Percentiles rank a stretch among this genome's conserved stretches.
phyloP scores from a whole-genome alignment of 2,329 filamentous ascomycete species.

The Pseudocercospora macadamiae region DNA sequence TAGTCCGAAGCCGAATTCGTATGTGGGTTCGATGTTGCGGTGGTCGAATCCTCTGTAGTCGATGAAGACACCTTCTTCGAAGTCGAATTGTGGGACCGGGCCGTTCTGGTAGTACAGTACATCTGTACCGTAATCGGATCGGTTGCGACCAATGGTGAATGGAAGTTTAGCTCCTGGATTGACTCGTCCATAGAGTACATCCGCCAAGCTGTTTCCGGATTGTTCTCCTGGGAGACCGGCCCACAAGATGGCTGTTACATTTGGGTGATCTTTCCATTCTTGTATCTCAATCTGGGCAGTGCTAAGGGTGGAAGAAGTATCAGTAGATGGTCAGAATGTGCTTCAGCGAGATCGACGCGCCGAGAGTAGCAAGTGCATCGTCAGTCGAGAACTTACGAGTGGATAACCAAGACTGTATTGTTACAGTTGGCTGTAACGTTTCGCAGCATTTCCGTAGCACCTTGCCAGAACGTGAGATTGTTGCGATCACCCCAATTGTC shows the following conservation, averaged over 20 bases:
- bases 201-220: constrained; percentile 29
- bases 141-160: constrained; percentile 75
- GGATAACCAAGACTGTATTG: constrained; percentile 79
- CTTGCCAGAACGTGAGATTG: constrained; percentile 59
- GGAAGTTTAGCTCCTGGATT: constrained; percentile 27
- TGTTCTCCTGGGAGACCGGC: constrained; percentile 56
- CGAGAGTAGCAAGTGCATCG: too few relatives aligned
- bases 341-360: too few relatives aligned
- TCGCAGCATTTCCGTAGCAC: constrained; percentile 30
- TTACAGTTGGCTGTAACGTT: constrained; percentile 35
- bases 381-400: too few relatives aligned
- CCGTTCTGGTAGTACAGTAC: constrained; percentile 68
- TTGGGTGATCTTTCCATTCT: constrained; percentile 74
- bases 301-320: too few relatives aligned
- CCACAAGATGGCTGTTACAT: constrained; percentile 76
- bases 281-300: constrained; percentile 83
- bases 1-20: constrained; percentile 56
- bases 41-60: constrained; percentile 78
- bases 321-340: too few relatives aligned
- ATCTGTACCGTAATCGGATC: constrained; percentile 68
- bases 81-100: constrained; percentile 71
- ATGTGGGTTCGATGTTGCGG: constrained; percentile 64
- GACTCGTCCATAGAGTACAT: constrained; percentile 25
- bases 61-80: constrained; percentile 77
- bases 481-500: constrained; percentile 85